Evolutionary conservation across 306 rosid species (phyloP).

Genomic region (Begonia fuchsioides): DNA sequence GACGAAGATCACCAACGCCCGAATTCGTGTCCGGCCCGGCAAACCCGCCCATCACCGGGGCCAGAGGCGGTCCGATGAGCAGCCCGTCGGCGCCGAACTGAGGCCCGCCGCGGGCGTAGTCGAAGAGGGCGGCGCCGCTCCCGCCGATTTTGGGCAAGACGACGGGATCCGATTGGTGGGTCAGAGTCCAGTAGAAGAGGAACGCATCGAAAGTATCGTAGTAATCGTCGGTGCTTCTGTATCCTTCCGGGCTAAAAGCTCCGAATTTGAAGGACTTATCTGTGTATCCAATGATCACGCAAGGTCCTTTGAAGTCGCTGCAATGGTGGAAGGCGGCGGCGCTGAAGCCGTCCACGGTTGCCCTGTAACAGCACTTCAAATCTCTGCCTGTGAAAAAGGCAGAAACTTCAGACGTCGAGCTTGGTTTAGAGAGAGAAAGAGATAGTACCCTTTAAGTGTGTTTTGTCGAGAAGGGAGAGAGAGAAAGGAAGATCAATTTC

Average conservation of each 20-base stretch:
- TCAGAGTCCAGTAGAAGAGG: slow-evolving; percentile 43
- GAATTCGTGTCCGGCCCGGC: slow-evolving; percentile 44
- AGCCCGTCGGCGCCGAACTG: slow-evolving; percentile 87
- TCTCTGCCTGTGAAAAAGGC: slow-evolving; percentile 47
- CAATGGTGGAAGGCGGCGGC: slow-evolving; percentile 56
- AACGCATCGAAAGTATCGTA: slow-evolving; percentile 79
- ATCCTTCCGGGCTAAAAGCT: slow-evolving; percentile 88
- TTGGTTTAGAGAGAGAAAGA: slow-evolving; percentile 12
- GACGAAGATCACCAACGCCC: slow-evolving; percentile 57
- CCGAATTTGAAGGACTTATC: slow-evolving; percentile 78
- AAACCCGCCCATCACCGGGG: slow-evolving; percentile 41
- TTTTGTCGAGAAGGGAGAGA: too few relatives aligned
- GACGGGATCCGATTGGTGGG: slow-evolving; percentile 19
- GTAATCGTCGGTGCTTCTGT: slow-evolving; percentile 89
- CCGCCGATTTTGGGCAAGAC: slow-evolving; percentile 38
- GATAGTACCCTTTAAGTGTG: too few relatives aligned
- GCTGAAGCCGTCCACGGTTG: slow-evolving; percentile 68
- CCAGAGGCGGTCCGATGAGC: slow-evolving; percentile 42
- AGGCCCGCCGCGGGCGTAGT: slow-evolving; percentile 53
- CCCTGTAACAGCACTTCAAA: slow-evolving; percentile 76
- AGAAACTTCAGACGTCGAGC: too few relatives aligned
- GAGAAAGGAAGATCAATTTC: slow-evolving; percentile 57
- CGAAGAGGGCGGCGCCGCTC: slow-evolving; percentile 44
- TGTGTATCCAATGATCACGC: slow-evolving; percentile 77
- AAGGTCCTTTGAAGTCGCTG: slow-evolving; percentile 86